A percentile compares a stretch with the other conserved stretches of the same genome.
These are phyloP conservation scores for Colletotrichum destructivum DNA, from an alignment of 2,329 filamentous ascomycete species.

Conservation along the genomic window DNA sequence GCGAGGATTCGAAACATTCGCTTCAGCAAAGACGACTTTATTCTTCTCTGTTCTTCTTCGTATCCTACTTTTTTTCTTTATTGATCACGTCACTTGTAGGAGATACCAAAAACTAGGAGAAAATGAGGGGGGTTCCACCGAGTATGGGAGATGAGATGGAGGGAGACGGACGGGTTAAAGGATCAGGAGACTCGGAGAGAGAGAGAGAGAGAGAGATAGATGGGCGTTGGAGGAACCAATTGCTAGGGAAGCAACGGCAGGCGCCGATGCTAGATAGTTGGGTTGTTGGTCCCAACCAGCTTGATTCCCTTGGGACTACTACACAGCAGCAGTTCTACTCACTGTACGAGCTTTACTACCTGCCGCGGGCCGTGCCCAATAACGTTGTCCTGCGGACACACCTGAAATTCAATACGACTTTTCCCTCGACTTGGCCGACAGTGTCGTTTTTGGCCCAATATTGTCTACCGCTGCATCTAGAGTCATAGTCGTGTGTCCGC, in stretches of 20 bases:
- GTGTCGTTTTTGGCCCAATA: too few relatives aligned
- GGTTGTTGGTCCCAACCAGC: constrained; percentile 4
- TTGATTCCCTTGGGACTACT: not conserved
- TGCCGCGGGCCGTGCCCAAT: too few relatives aligned
- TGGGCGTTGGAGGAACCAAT: constrained; percentile 5
- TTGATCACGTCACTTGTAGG: not conserved
- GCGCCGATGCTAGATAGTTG: constrained; percentile 29
- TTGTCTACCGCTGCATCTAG: too few relatives aligned
- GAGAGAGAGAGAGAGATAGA: not conserved
- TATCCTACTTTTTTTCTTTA: not conserved
- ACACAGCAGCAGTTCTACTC: not conserved
- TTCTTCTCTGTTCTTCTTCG: too few relatives aligned
- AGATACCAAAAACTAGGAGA: not conserved
- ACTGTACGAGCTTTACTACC: too few relatives aligned
- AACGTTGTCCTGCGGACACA: too few relatives aligned
- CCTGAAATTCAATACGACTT: too few relatives aligned
- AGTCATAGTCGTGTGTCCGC: too few relatives aligned
- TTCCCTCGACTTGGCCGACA: too few relatives aligned
- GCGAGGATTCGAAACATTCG: constrained; percentile 38
- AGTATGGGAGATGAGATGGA: not conserved
- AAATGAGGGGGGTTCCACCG: not conserved
- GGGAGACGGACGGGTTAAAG: not conserved
- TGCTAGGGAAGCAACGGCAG: constrained; percentile 27
- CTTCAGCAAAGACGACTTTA: constrained; percentile 39
- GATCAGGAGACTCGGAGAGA: not conserved